phyloP scores from a whole-genome alignment of 306 rosid species.

The Coriaria nepalensis region DNA sequence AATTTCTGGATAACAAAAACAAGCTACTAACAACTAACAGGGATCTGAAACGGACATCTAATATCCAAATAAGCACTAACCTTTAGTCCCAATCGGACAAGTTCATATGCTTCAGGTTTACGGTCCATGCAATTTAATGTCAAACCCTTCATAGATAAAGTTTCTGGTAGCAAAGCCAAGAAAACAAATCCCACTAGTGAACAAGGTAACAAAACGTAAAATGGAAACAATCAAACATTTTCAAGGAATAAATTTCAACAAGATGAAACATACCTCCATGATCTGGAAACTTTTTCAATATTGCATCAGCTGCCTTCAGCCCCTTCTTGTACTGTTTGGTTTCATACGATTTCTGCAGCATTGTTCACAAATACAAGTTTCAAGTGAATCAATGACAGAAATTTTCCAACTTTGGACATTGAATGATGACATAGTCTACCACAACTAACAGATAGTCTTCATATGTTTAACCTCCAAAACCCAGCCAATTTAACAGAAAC shows the following conservation, averaged over 20 bases:
- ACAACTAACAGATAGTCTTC: too few relatives aligned
- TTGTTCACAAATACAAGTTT: slow-evolving; percentile 9
- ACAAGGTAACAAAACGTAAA: background rate
- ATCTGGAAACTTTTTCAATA: slow-evolving; percentile 84
- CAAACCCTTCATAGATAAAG: slow-evolving; percentile 96
- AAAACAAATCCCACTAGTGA: background rate
- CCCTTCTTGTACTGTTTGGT: slow-evolving; percentile 97
- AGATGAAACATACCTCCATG: slow-evolving; percentile 75
- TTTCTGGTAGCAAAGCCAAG: slow-evolving; percentile 33
- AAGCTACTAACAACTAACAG: too few relatives aligned
- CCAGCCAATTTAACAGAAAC: too few relatives aligned
- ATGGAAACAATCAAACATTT: background rate
- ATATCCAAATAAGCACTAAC: slow-evolving; percentile 25
- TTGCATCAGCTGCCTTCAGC: slow-evolving; percentile 89
- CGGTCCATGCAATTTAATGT: slow-evolving; percentile 98
- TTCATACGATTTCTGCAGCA: slow-evolving; percentile 85
- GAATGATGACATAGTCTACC: too few relatives aligned
- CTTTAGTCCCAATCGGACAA: slow-evolving; percentile 89
- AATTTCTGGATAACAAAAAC: too few relatives aligned
- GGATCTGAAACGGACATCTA: too few relatives aligned
- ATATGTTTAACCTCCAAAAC: too few relatives aligned
- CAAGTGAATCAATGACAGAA: background rate
- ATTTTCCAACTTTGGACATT: too few relatives aligned
- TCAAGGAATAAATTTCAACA: slow-evolving; percentile 1
- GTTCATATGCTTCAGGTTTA: slow-evolving; percentile 91